A percentile compares a stretch with the other conserved stretches of the same genome.
Evolutionary conservation across 441 rosid species (phyloP).

Genomic region (Rhodomyrtus psidioides): DNA sequence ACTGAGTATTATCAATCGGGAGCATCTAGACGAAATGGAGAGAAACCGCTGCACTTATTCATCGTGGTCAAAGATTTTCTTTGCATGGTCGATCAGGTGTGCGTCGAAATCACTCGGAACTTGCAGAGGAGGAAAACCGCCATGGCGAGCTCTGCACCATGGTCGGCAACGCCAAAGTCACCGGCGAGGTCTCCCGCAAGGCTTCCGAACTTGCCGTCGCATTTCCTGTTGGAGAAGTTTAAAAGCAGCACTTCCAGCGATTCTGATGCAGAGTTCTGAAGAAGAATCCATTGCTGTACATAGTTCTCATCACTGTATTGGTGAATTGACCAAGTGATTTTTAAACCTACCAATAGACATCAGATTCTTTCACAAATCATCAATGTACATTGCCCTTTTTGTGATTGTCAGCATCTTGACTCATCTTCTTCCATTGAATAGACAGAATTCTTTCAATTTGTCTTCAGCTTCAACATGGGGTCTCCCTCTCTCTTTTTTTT

Average conservation of each 20-base stretch:
- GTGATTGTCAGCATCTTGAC: background rate
- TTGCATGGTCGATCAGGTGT: constrained; percentile 9
- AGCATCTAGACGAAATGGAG: background rate
- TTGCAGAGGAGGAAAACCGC: constrained; percentile 1
- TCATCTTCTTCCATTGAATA: background rate
- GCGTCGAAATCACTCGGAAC: constrained; percentile 5
- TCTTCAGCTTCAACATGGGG: background rate
- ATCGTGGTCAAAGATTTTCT: constrained; percentile 11
- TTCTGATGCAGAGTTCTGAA: constrained; percentile 3
- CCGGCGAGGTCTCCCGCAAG: background rate
- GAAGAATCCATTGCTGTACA: background rate
- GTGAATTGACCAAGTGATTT: background rate
- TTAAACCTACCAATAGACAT: background rate
- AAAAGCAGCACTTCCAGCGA: background rate
- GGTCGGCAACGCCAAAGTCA: background rate
- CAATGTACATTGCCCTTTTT: background rate
- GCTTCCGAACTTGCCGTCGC: background rate
- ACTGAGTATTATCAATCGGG: constrained; percentile 9
- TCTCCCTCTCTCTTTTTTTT: background rate
- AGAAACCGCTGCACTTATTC: constrained; percentile 2
- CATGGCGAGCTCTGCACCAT: background rate
- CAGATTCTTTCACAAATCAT: background rate
- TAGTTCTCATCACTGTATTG: background rate
- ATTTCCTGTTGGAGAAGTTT: background rate
- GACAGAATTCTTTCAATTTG: background rate